These are phyloP conservation scores for Phytophthora citrophthora DNA, from an alignment of 352 stramenopile genomes.

Conservation along the genomic window DNA sequence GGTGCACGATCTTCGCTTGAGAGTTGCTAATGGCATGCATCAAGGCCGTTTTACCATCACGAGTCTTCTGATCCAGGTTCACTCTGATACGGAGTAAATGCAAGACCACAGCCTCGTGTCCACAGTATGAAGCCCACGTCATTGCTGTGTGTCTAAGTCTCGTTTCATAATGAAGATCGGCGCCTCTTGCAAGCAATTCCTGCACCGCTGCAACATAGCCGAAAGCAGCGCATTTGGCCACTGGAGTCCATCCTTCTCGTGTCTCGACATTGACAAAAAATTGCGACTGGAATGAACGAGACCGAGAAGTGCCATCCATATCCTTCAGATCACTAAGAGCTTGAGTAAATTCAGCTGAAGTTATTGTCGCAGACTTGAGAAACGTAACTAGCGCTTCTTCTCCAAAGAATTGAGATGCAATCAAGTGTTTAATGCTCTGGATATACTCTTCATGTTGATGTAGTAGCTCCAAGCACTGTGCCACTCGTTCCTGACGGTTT, in stretches of 20 bases:
- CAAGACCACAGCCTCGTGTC: conserved; percentile 67
- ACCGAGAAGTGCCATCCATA: background rate
- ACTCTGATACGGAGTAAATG: conserved; percentile 51
- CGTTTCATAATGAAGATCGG: conserved; percentile 53
- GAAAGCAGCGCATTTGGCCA: conserved; percentile 69
- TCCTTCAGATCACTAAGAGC: conserved; percentile 32
- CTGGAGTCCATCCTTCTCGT: conserved; percentile 67
- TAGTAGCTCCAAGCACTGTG: conserved; percentile 47
- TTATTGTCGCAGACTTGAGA: conserved; percentile 31
- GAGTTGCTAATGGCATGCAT: conserved; percentile 71
- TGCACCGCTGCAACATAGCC: conserved; percentile 44
- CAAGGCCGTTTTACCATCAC: conserved; percentile 70
- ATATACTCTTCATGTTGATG: conserved; percentile 43
- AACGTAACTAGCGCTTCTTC: conserved; percentile 48
- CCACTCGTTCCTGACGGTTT: conserved; percentile 41
- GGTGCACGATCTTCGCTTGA: conserved; percentile 56
- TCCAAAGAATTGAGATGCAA: conserved; percentile 46
- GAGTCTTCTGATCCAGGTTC: conserved; percentile 45
- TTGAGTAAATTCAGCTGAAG: conserved; percentile 21
- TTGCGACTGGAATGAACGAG: conserved; percentile 19
- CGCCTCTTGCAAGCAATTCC: conserved; percentile 54
- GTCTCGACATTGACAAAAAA: conserved; percentile 69
- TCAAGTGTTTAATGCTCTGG: conserved; percentile 32
- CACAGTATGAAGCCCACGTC: conserved; percentile 80
- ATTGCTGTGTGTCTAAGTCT: conserved; percentile 70